Percentiles rank a stretch among this genome's conserved stretches.
These are phyloP conservation scores for Populus trichocarpa DNA, from an alignment of 441 rosid species.

Conservation along the genomic window DNA sequence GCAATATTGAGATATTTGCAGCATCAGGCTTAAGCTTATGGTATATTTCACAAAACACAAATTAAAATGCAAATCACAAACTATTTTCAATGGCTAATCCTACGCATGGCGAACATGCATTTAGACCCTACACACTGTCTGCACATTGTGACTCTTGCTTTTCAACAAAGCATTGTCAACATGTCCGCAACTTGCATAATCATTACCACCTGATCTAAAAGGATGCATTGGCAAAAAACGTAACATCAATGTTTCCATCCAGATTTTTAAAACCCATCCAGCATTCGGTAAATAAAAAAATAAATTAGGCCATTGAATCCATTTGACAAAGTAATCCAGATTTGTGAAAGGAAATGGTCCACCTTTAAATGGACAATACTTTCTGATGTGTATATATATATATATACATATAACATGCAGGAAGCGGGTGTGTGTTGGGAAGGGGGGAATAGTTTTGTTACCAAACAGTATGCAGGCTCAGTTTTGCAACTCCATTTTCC, in stretches of 20 bases:
- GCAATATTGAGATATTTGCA: constrained; percentile 23
- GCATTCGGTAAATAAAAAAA: not conserved
- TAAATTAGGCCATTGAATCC: not conserved
- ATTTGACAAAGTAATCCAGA: not conserved
- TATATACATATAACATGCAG: not conserved
- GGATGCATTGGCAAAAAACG: not conserved
- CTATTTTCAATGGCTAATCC: not conserved
- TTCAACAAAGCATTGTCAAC: not conserved
- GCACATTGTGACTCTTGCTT: not conserved
- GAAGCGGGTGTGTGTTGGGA: not conserved
- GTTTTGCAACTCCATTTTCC: constrained; percentile 77
- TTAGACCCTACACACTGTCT: not conserved
- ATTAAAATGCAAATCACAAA: not conserved
- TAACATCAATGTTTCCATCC: not conserved
- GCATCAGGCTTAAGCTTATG: constrained; percentile 3
- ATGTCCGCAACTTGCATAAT: not conserved
- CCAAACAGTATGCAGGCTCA: constrained; percentile 60
- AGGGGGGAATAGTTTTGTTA: constrained; percentile 22
- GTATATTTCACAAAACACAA: not conserved
- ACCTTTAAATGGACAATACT: not conserved
- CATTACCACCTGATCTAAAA: not conserved
- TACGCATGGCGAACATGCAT: not conserved
- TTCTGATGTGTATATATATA: not conserved
- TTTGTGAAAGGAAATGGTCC: not conserved
- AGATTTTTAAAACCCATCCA: not conserved